Evolutionary conservation across 305 asterid genomes (phyloP).

Genomic region (Lippia alba): DNA sequence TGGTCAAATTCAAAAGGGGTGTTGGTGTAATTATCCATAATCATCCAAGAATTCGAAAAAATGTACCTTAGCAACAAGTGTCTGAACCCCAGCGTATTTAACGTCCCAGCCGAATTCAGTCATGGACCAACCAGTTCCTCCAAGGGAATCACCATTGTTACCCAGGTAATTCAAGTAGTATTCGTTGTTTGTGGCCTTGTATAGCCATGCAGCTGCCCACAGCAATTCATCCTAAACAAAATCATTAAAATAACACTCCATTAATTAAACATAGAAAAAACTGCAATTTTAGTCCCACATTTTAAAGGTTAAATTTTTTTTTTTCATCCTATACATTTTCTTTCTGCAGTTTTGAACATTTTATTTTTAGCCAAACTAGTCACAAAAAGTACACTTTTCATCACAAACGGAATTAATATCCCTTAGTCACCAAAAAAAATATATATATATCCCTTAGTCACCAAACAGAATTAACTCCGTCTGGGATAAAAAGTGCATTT

Average conservation of each 20-base stretch:
- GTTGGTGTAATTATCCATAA: background rate
- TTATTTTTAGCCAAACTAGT: too few species aligned
- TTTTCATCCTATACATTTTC: too few species aligned
- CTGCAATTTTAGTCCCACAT: too few species aligned
- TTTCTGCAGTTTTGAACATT: too few species aligned
- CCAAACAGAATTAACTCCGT: too few species aligned
- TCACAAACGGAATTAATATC: too few species aligned
- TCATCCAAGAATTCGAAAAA: background rate
- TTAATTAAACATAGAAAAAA: background rate
- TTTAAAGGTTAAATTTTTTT: too few species aligned
- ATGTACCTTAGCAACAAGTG: constrained; percentile 86
- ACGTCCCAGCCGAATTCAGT: constrained; percentile 99
- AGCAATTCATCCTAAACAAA: constrained; percentile 81
- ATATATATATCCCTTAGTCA: too few species aligned
- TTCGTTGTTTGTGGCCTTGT: constrained; percentile 81
- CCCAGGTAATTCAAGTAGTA: constrained; percentile 85
- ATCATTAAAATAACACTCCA: background rate
- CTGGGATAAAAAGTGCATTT: too few species aligned
- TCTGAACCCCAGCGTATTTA: constrained; percentile 95
- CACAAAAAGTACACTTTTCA: too few species aligned
- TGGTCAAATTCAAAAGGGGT: too few species aligned
- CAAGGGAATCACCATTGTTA: constrained; percentile 82
- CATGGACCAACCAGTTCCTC: constrained; percentile 99
- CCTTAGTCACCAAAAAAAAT: too few species aligned
- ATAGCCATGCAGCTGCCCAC: constrained; percentile 99